These are phyloP conservation scores for Monilinia fructigena DNA, from an alignment of 2,329 filamentous ascomycete genomes.

Conservation along the genomic window DNA sequence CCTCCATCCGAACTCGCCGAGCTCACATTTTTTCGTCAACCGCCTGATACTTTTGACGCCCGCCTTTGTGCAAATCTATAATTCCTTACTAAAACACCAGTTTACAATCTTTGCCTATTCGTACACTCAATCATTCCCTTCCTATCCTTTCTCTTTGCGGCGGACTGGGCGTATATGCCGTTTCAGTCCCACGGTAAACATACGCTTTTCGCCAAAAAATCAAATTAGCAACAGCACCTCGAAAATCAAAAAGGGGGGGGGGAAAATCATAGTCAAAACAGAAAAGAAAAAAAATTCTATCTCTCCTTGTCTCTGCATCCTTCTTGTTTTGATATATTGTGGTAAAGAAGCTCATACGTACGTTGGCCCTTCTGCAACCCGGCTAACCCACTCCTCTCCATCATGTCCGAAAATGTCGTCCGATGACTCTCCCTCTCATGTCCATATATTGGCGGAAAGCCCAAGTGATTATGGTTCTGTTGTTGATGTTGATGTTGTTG, in stretches of 20 bases:
- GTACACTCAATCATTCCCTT: neutral
- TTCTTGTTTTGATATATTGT: constrained; percentile 5
- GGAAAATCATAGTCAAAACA: neutral
- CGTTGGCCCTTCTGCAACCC: constrained; percentile 40
- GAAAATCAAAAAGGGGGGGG: neutral
- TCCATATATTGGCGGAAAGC: neutral
- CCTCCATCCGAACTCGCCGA: neutral
- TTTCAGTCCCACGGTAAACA: constrained; percentile 21
- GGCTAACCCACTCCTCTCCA: constrained; percentile 48
- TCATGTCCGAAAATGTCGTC: constrained; percentile 54
- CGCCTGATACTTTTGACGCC: neutral
- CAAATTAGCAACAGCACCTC: constrained; percentile 6
- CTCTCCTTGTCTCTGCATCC: neutral
- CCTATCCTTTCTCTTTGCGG: constrained; percentile 5
- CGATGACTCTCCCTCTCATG: constrained; percentile 27
- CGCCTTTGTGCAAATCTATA: too few relatives aligned
- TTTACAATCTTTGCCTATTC: neutral
- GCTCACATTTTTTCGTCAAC: neutral
- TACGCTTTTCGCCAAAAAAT: constrained; percentile 18
- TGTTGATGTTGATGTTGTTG: constrained; percentile 1
- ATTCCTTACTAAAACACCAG: neutral
- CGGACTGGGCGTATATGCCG: constrained; percentile 18
- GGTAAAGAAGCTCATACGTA: constrained; percentile 28
- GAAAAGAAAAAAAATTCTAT: neutral
- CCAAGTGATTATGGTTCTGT: constrained; percentile 10